Evolutionary conservation across 129 eudicot genomes (phyloP).

Genomic region (carrot (Daucus carota)): DNA sequence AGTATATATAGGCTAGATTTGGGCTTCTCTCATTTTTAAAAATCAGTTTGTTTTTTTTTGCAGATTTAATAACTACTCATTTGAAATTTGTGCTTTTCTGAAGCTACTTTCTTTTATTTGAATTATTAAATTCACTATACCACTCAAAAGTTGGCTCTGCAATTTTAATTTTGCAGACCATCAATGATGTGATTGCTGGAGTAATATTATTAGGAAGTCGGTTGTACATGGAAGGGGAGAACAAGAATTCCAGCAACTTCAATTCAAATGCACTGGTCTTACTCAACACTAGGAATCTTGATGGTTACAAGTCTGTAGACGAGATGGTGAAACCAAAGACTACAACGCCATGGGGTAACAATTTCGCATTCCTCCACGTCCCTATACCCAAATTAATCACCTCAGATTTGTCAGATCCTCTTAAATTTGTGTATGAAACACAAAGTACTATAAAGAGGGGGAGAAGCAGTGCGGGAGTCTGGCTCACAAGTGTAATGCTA

Average conservation of each 20-base stretch:
- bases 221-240: conserved; percentile 24
- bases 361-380: conserved; percentile 15
- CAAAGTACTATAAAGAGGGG: conserved; percentile 5
- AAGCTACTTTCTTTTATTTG: background rate
- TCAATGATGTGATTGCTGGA: conserved; percentile 23
- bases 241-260: background rate
- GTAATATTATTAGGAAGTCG: conserved; percentile 20
- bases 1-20: no score
- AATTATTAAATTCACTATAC: no score
- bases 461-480: background rate
- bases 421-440: conserved; percentile 8
- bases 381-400: background rate
- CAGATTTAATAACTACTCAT: no score
- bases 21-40: no score
- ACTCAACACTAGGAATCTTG: conserved; percentile 15
- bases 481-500: conserved; percentile 6
- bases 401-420: background rate
- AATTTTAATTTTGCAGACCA: conserved; percentile 8
- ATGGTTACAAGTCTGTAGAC: conserved; percentile 14
- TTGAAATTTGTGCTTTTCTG: no score
- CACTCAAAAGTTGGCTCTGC: no score
- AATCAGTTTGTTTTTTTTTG: no score
- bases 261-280: conserved; percentile 18
- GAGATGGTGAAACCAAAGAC: conserved; percentile 17
- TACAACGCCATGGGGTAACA: conserved; percentile 22